A percentile compares a stretch with the other conserved stretches of the same genome.
Evolutionary conservation across 306 rosid genomes (phyloP).

Genomic region (Acacia melanoxylon): DNA sequence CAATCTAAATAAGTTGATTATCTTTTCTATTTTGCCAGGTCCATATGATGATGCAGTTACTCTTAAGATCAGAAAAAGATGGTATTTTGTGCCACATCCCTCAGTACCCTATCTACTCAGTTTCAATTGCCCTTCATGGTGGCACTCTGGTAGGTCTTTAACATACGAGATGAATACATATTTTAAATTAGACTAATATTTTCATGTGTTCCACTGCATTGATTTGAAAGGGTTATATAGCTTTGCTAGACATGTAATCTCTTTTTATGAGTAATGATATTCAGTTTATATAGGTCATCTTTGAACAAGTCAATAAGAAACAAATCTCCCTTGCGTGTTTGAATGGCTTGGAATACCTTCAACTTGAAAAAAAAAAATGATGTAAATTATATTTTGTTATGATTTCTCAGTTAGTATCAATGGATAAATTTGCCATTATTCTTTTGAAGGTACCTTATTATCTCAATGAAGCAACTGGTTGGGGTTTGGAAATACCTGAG

Average conservation of each 20-base stretch:
- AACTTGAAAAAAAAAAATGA: background rate
- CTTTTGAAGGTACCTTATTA: constrained; percentile 64
- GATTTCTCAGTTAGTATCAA: background rate
- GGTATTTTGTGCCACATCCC: constrained; percentile 75
- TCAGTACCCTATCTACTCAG: constrained; percentile 74
- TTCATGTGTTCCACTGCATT: background rate
- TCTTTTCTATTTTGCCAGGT: constrained; percentile 43
- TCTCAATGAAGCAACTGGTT: constrained; percentile 65
- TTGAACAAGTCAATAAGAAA: background rate
- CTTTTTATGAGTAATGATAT: too few relatives aligned
- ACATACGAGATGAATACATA: background rate
- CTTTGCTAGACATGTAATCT: too few relatives aligned
- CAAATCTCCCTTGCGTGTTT: background rate
- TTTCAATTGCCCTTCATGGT: constrained; percentile 73
- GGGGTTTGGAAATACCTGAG: constrained; percentile 64
- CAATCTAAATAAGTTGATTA: background rate
- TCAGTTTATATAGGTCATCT: background rate
- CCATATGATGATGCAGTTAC: constrained; percentile 71
- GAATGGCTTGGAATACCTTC: background rate
- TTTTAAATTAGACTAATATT: background rate
- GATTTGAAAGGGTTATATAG: background rate
- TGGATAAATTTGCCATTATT: background rate
- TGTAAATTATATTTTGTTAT: background rate
- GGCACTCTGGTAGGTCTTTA: constrained; percentile 58
- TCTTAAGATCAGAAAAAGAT: constrained; percentile 58